A percentile compares a stretch with the other conserved stretches of the same genome.
Evolutionary conservation across 257 asterid genomes (phyloP).

Genomic region (Jacaranda mimosifolia): DNA sequence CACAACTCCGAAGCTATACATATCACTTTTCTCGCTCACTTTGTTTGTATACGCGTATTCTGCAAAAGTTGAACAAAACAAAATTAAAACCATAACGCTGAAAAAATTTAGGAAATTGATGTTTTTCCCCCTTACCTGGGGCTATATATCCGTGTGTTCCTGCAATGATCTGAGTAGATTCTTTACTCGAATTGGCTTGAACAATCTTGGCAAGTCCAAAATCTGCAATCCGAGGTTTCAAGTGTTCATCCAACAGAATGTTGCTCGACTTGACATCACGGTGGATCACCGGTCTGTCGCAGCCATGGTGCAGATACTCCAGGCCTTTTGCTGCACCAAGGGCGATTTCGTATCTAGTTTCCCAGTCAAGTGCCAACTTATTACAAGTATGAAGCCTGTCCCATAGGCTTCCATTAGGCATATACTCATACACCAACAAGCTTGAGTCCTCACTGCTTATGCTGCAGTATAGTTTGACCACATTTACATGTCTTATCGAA

Average conservation of each 20-base stretch:
- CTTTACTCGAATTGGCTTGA: conserved; percentile 50
- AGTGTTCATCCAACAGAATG: conserved; percentile 75
- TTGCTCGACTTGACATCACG: conserved; percentile 96
- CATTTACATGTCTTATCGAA: conserved; percentile 83
- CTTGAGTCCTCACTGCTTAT: conserved; percentile 90
- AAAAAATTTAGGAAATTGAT: neutral
- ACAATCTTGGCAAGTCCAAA: conserved; percentile 86
- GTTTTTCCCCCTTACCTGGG: conserved; percentile 71
- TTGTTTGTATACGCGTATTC: conserved; percentile 82
- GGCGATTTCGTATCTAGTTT: conserved; percentile 74
- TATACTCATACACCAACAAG: conserved; percentile 85
- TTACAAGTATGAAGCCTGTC: conserved; percentile 69
- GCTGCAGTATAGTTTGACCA: conserved; percentile 84
- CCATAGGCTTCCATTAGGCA: conserved; percentile 96
- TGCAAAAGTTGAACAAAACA: conserved; percentile 40
- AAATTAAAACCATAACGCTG: neutral
- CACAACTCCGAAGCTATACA: conserved; percentile 92
- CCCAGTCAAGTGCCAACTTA: conserved; percentile 76
- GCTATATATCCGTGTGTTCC: conserved; percentile 97
- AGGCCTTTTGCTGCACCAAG: conserved; percentile 88
- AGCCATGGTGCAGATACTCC: conserved; percentile 90
- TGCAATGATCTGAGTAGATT: conserved; percentile 76
- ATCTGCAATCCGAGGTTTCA: conserved; percentile 88
- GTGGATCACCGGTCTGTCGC: conserved; percentile 77
- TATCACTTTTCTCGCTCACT: conserved; percentile 86